Evolutionary conservation across 345 rosid genomes (phyloP), one percentile per base, ranked within the genome.

Genomic region (Sisymbrium altissimum): DNA sequence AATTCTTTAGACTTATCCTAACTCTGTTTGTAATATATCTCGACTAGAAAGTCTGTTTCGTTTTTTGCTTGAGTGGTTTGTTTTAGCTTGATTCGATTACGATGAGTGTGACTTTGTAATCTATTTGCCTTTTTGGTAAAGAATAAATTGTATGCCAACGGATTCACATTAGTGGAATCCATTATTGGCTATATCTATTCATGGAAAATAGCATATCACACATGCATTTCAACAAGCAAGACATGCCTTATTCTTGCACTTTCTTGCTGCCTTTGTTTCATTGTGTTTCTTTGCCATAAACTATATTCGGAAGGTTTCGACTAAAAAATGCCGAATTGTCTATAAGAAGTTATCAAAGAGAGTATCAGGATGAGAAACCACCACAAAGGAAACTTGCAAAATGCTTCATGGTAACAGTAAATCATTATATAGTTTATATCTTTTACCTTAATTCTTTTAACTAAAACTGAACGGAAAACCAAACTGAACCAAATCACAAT

Each of bases 1-100:
- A 46, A 56, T 21, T 44, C 36, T 32, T 8, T 10, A 56, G 66
- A 23, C 29, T 7, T 9, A 3, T 29, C 14, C 27, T 41, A 30
- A 57, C 64, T 7, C 4, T 43, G 39, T 64, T 53, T 72, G 64
- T 72, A 63, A 53, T 63, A 62, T 23, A 10, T 25, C 54, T 49
- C 38, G 52, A 70, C 58, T 35, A 33, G 46, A 66, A 66, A 17
- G 0, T 35, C 13, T 46, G 18, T 48, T 49, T 49, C 1, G 19
- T 29, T 8, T 10, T 44, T 10, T 35, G 13, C 29, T 19, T 32
- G 13, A 49, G 30, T 72, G 52, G 11, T 11, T 50, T 50, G 64
- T 33, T 17, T 72, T 29, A 13, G 56, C 55, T 41, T 44, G 58
- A 66, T 41, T 56, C 23, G 29, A 11, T 19, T 18, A 61, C 55